Evolutionary conservation across 768 basidiomycete genomes (phyloP).

Genomic region (Phylloporus scabripes): DNA sequence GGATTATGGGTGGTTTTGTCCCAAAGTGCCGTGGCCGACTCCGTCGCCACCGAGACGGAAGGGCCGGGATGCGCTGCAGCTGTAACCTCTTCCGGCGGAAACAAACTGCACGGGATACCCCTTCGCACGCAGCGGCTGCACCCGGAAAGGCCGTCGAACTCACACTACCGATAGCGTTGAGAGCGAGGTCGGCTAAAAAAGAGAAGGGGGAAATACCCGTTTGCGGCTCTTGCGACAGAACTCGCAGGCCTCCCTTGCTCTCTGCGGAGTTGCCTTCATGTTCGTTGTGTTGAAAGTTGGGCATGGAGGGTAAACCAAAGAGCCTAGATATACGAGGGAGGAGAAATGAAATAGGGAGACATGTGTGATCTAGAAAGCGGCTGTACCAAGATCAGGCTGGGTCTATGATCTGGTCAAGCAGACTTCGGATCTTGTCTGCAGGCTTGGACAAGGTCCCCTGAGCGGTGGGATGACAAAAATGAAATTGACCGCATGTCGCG

Average conservation of each 20-base stretch:
- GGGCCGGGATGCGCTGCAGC: slow-evolving; percentile 5
- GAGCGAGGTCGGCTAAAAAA: not conserved
- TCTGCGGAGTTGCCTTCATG: slow-evolving; percentile 18
- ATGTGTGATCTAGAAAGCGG: slow-evolving; percentile 9
- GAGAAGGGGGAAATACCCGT: slow-evolving; percentile 9
- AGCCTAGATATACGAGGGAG: slow-evolving; percentile 19
- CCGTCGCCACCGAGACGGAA: not conserved
- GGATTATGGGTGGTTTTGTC: not conserved
- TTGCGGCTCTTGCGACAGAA: slow-evolving; percentile 24
- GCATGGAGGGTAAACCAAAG: not conserved
- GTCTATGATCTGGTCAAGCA: not conserved
- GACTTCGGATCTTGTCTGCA: slow-evolving; percentile 16
- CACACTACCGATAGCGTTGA: slow-evolving; percentile 13
- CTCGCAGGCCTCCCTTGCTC: slow-evolving; percentile 25
- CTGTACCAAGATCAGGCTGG: slow-evolving; percentile 7
- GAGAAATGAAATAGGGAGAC: slow-evolving; percentile 10
- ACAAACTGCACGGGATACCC: slow-evolving; percentile 14
- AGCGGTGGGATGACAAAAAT: not conserved
- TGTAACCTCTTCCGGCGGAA: slow-evolving; percentile 2
- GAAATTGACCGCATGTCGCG: not conserved
- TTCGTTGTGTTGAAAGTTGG: slow-evolving; percentile 2
- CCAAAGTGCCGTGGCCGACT: slow-evolving; percentile 4
- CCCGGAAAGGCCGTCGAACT: slow-evolving; percentile 10
- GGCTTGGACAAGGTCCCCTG: slow-evolving; percentile 2
- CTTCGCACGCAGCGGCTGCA: slow-evolving; percentile 18